Evolutionary conservation across 1,284 basidiomycete species (phyloP), one percentile per base, ranked within the genome.

Genomic region (Tetrapyrgos nigripes): DNA sequence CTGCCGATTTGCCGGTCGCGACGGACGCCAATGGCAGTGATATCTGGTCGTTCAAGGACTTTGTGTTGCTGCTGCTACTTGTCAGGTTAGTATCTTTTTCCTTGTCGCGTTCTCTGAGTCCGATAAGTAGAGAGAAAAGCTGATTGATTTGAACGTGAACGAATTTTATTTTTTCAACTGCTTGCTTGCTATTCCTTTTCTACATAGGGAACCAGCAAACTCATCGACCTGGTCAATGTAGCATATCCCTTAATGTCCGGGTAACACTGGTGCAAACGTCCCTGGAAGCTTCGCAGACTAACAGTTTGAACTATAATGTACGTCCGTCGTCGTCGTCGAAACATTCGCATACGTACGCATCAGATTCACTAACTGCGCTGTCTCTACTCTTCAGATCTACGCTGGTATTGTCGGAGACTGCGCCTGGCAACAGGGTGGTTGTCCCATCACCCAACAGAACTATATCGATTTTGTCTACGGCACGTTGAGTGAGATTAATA

Each of bases 381-480:
- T 26, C n/a, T 33, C 26, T 28, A n/a, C n/a, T n/a, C n/a, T n/a
- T n/a, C n/a, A 68, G 61, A 58, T 64, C 40, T 65, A 61, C 27
- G 47, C 52, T 8, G 48, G 46, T 31, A 66, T 68, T 45, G 64
- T 66, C 21, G 65, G 67, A 33, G 33, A 53, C 17, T 65, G 65
- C 55, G 62, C 60, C 19, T 60, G 59, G 55, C 50, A 58, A 33
- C 23, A 57, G 23, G 55, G n/a, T 10, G 62, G 61, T 13, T 67
- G 66, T 60, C 62, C 66, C 35, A 63, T 68, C 31, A 66, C 65
- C 1, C 58, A 68, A 53, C 55, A 37, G 35, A 10, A 37, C 10
- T n/a, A 61, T n/a, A n/a, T 66, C 49, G 66, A 68, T 48, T 64
- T 64, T 26, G 53, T 65, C 47, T 66, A 68, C 50, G 58, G 62